Base-by-base conservation (phyloP, 2,329 filamentous ascomycete genomes). In the Fonsecaea monophora region DNA sequence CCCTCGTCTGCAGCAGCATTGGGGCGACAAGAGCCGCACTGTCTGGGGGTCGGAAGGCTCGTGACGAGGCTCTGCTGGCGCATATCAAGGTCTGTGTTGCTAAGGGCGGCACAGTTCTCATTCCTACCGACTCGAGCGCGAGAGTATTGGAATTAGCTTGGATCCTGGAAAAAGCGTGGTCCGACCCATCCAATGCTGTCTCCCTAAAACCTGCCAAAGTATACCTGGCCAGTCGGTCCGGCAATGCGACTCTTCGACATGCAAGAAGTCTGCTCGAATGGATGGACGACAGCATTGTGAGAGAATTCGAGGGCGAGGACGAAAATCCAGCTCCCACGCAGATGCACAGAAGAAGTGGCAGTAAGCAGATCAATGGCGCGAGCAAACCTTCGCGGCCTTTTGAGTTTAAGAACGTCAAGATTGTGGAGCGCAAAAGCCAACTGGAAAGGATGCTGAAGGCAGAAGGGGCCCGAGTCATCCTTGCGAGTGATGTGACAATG, bases 271-370 rank as follows among this genome's bases (percentile, higher is more conserved):
- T 99, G 92, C 83, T 99, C 37, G 95, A 99, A 76, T 99, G 95
- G 95, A 98, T 99, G 94, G 94, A 98, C 75, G 94, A 97, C 75
- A 90, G 89, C 65, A 96, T 99, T 66, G 90, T 96, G 50, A 89
- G 93, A 62, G 94, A 98, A 74, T 96, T 97, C 68, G 94, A 97
- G 76, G 83, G 78, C 1, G 79, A 79, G 40, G 77, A 75, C 30
- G 79, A 81, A 64, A 75, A 74, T 60, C 42, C 60, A 4, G 73
- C 73, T 6, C 66, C 67, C 4, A 72, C 73, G 9, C 78, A 80
- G 66, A 69, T 71, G 10, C 75, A 77, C 40, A 74, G 73, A 70
- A 80, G 77, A 68, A 80, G 77, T 62, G 81, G 81, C 56, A 80
- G 77, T 34, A 83, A 83, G 71, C 77, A 77, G 69, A 62, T 65